Percentiles rank a stretch among this genome's conserved stretches.
phyloP scores from a whole-genome alignment of 2,329 filamentous ascomycete species.

The Pyrenophora teres region DNA sequence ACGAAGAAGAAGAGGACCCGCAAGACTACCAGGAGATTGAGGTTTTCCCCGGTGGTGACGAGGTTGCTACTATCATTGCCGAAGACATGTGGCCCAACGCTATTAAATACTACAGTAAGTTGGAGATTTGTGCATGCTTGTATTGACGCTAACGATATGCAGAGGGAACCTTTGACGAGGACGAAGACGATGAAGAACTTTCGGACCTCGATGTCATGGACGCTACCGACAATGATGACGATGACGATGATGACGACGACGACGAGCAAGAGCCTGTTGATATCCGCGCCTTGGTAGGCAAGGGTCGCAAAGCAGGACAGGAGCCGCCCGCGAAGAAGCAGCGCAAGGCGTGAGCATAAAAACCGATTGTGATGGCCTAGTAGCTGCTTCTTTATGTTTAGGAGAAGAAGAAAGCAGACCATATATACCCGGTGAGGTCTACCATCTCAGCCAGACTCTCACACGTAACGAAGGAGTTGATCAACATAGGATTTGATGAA shows the following conservation, averaged over 20 bases:
- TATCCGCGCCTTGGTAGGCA: slow-evolving; percentile 53
- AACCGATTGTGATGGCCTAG: background rate
- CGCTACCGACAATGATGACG: slow-evolving; percentile 53
- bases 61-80: slow-evolving; percentile 76
- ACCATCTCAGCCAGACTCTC: background rate
- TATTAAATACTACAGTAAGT: slow-evolving; percentile 88
- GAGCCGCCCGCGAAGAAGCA: slow-evolving; percentile 47
- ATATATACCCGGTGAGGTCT: slow-evolving; percentile 11
- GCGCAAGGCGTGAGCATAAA: slow-evolving; percentile 43
- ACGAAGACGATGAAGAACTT: slow-evolving; percentile 58
- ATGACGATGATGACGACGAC: slow-evolving; percentile 60
- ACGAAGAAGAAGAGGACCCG: slow-evolving; percentile 65
- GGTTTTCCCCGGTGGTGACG: slow-evolving; percentile 86
- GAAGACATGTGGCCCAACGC: slow-evolving; percentile 90
- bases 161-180: slow-evolving; percentile 63
- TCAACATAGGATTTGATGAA: background rate
- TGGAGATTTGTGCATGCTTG: background rate
- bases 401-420: background rate
- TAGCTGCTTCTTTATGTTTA: background rate
- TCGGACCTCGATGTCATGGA: slow-evolving; percentile 67
- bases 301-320: slow-evolving; percentile 51
- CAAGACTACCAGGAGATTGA: slow-evolving; percentile 73
- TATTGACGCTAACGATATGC: slow-evolving; percentile 45
- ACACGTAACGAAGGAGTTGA: background rate
- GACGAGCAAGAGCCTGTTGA: slow-evolving; percentile 58